These are phyloP conservation scores for Hura crepitans DNA, from an alignment of 441 rosid species.

Conservation along the genomic window DNA sequence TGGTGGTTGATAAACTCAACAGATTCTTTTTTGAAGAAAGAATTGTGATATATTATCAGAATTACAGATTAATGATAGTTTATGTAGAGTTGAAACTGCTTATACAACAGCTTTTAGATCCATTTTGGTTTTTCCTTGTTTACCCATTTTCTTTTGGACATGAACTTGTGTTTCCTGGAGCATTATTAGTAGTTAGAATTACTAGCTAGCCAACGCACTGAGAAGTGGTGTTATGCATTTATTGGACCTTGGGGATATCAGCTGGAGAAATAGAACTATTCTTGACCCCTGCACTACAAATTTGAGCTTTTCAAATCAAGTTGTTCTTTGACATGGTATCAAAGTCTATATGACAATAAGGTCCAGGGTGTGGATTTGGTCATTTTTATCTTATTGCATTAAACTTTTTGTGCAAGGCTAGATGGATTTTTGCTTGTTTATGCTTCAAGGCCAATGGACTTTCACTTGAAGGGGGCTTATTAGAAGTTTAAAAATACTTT, in stretches of 20 bases:
- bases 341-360: no score
- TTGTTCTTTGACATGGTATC: no score
- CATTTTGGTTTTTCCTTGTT: neutral
- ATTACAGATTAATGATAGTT: neutral
- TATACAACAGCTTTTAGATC: constrained; percentile 7
- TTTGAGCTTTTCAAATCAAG: no score
- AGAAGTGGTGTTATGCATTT: neutral
- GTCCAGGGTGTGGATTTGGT: no score
- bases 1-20: neutral
- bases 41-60: neutral
- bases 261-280: neutral
- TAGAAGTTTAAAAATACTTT: no score
- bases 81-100: neutral
- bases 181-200: constrained; percentile 3
- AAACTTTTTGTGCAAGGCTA: no score
- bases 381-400: no score
- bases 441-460: no score
- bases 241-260: neutral
- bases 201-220: neutral
- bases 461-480: no score
- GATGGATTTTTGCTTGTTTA: no score
- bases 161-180: neutral
- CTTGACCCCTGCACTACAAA: no score
- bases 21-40: neutral
- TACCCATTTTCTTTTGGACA: neutral